Evolutionary conservation across 1,139 yeast species (phyloP).

Genomic region (Lodderomyces parapsilosis): DNA sequence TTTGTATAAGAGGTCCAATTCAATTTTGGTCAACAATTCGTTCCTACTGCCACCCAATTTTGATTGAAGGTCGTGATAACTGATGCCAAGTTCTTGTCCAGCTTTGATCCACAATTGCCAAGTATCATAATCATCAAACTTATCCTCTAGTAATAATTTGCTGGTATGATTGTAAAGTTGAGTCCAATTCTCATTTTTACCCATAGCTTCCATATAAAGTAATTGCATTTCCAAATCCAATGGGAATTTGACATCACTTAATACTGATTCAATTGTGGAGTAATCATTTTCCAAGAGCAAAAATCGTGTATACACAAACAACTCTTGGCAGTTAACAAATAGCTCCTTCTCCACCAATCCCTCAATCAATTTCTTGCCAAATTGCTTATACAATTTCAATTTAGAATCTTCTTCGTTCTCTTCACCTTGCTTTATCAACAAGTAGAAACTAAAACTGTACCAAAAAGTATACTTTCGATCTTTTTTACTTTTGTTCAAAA

Average conservation of each 20-base stretch:
- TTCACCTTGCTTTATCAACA: constrained; percentile 22
- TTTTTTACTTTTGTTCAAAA: constrained; percentile 31
- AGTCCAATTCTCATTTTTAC: constrained; percentile 39
- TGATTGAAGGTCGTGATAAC: constrained; percentile 24
- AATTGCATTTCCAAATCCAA: constrained; percentile 58
- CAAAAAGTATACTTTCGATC: constrained; percentile 40
- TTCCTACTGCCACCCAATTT: constrained; percentile 48
- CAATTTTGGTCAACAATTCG: constrained; percentile 52
- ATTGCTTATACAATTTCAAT: constrained; percentile 45
- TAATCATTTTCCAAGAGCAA: constrained; percentile 31
- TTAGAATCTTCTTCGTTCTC: constrained; percentile 29
- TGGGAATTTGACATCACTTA: constrained; percentile 31
- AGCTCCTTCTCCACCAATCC: constrained; percentile 30
- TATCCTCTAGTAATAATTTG: constrained; percentile 37
- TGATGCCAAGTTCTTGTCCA: constrained; percentile 27
- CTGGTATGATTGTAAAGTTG: constrained; percentile 32
- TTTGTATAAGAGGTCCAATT: constrained; percentile 30
- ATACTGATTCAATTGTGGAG: constrained; percentile 27
- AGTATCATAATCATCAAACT: constrained; percentile 59
- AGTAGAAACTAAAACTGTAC: constrained; percentile 47
- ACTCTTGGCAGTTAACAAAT: constrained; percentile 53
- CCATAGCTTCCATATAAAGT: constrained; percentile 47
- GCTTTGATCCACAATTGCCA: constrained; percentile 56
- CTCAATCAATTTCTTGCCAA: constrained; percentile 57
- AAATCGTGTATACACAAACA: constrained; percentile 52